A percentile compares a stretch with the other conserved stretches of the same genome.
phyloP scores from a whole-genome alignment of 23 red algal species.

The Gracilaria domingensis region DNA sequence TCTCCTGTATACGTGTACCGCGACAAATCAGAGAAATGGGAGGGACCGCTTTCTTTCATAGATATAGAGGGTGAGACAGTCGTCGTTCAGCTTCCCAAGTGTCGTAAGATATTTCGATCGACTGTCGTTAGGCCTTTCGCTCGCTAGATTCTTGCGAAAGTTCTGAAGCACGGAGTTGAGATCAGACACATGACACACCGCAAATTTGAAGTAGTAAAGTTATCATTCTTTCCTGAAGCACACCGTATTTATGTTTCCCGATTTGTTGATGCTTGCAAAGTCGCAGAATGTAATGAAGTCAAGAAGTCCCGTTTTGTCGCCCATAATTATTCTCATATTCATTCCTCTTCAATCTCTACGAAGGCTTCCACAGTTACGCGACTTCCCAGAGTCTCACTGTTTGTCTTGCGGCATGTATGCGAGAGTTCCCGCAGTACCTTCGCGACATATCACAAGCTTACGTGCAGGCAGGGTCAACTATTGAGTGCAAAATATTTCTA shows the following conservation, averaged over 20 bases:
- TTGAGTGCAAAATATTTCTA: background rate
- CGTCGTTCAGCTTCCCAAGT: background rate
- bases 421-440: background rate
- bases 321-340: background rate
- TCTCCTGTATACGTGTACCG: conserved; percentile 20
- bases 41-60: conserved; percentile 19
- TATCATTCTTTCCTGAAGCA: background rate
- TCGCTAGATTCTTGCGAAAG: background rate
- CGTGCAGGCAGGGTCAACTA: background rate
- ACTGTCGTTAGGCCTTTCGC: background rate
- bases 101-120: conserved; percentile 26
- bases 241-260: conserved; percentile 1
- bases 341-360: background rate
- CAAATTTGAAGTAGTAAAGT: conserved; percentile 10
- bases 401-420: background rate
- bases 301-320: background rate
- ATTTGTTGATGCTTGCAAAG: background rate
- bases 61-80: background rate
- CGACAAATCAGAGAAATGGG: background rate
- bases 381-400: background rate
- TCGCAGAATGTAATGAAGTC: too few relatives aligned
- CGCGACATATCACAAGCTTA: background rate
- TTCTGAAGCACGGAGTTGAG: too few relatives aligned
- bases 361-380: conserved; percentile 2
- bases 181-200: conserved; percentile 5